Base-by-base conservation (phyloP, 768 basidiomycete species). In the Hygrophorus russula region DNA sequence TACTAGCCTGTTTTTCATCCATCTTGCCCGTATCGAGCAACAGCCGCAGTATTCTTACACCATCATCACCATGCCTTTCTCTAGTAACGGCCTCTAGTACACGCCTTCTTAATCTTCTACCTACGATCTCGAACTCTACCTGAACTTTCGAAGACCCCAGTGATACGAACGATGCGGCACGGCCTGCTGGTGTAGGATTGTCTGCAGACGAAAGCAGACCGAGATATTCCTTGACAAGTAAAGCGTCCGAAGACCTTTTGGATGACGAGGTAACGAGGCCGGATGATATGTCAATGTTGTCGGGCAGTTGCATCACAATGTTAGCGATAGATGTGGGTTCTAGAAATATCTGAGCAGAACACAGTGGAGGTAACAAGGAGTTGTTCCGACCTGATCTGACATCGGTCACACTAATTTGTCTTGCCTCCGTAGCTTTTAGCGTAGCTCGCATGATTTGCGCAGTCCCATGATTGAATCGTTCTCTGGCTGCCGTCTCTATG, bases 1-100 rank as follows among this genome's bases (percentile, higher is more conserved):
- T 24, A 50, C 73, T 47, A 42, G 89, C 93, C 62, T 91, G 88
- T 57, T 93, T 91, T 62, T 96, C 94, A 50, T 92, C 89, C 72
- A 92, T 81, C 61, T 96, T 96, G 5, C 89, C 91, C 4, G 79
- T 80, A 45, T 83, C 78, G 42, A 87, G 56, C 28, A 97, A 61
- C 17, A 94, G 64, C 36, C 83, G 73, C 42, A 97, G 59, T 36
- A 97, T 81, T 42, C 93, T 71, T 4, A 93, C 80, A 18, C 84
- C 91, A 32, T 82, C 80, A 12, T 77, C 68, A 5, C 92, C 92
- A 53, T 91, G 82, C 52, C 82, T 76, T 54, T 96, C 89, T 52
- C 82, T 67, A 31, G 90, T 72, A 19, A 89, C 74, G 7, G 80
- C 74, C 53, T 93, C 90, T 36, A 94, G 58, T 2, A 90, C 70